Base-by-base conservation (phyloP, 2,329 filamentous ascomycete species). In the Apiospora rasikravindrae region DNA sequence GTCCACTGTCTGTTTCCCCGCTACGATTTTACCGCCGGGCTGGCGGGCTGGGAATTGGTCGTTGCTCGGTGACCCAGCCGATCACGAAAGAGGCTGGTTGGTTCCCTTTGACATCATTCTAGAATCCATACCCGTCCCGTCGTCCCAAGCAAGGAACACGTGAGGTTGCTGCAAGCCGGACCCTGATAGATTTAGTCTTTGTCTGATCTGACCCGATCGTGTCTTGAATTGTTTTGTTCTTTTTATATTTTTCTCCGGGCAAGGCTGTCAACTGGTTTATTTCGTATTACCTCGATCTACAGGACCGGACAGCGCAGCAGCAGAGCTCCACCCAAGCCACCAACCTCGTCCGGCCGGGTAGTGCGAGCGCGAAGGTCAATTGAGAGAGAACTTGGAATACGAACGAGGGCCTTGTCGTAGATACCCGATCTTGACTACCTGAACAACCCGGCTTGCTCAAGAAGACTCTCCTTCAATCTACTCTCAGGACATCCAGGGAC, bases 61-160 rank as follows among this genome's bases (percentile, higher is more conserved):
- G 57, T 64, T 64, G 57, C 57, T 64, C 57, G 57, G 57, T 64
- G 8, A 64, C 57, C 57, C 57, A 64, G 57, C 57, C 57, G 57
- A 61, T 33, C 53, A 61, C 8, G 29, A 61, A 61, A 26, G 53
- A 61, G 53, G 53, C 19, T 64, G 57, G 57, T 29, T 33, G 57
- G 57, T 29, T 33, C 11, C 22, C 33, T 64, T 64, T 64, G 29
- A 64, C 57, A 64, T 64, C 57, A 64, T 64, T 64, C 57, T n/a
- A 64, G 57, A 40, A 40, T n/a, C 29, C 29, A 33, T 51, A 14
- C 1, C 33, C 19, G 26, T 33, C 57, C 33, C 33, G 57, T 40
- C 57, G 57, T 64, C 26, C 33, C 29, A 61, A 37, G 29, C 53
- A 61, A 33, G 53, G 19, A 61, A 61, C 29, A 61, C 51, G 51